Conservation (phyloP, 2,329 filamentous ascomycete genomes). For the Fusarium verticillioides region DNA sequence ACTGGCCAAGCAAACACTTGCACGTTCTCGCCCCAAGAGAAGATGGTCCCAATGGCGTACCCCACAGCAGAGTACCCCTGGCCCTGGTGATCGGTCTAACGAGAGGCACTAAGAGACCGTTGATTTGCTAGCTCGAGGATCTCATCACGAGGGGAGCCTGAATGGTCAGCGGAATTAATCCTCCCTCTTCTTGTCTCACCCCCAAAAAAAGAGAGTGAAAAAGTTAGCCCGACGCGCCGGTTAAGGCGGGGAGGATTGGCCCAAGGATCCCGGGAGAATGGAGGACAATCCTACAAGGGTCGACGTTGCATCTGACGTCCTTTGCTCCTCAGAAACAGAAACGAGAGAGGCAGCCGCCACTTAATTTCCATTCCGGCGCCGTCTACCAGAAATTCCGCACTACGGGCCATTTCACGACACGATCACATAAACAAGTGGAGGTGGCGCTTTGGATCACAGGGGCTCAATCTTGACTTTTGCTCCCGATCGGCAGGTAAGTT, state of each 20-base stretch:
- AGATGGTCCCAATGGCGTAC: not conserved
- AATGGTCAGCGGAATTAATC: not conserved
- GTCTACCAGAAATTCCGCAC: not conserved
- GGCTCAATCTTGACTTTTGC: not conserved
- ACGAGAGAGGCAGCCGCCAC: not conserved
- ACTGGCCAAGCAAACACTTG: slow-evolving; percentile 18
- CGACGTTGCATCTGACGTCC: not conserved
- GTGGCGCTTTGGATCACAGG: slow-evolving; percentile 17
- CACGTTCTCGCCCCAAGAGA: slow-evolving; percentile 20
- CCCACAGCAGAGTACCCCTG: slow-evolving; percentile 4
- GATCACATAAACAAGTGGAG: not conserved
- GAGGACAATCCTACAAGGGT: not conserved
- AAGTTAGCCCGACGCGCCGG: slow-evolving; percentile 6
- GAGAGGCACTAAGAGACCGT: slow-evolving; percentile 3
- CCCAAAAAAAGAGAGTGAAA: not conserved
- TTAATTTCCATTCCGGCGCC: slow-evolving; percentile 1
- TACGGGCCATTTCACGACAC: slow-evolving; percentile 4
- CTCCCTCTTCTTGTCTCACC: not conserved
- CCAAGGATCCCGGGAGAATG: not conserved
- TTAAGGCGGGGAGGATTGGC: not conserved
- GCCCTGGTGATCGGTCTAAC: slow-evolving; percentile 6
- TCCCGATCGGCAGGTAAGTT: slow-evolving; percentile 11
- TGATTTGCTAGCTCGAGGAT: slow-evolving; percentile 16
- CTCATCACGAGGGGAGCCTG: slow-evolving; percentile 1
- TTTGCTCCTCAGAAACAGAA: not conserved